A percentile compares a stretch with the other conserved stretches of the same genome.
These are phyloP conservation scores for Gentiana dahurica DNA, from an alignment of 257 asterid species.

Conservation along the genomic window DNA sequence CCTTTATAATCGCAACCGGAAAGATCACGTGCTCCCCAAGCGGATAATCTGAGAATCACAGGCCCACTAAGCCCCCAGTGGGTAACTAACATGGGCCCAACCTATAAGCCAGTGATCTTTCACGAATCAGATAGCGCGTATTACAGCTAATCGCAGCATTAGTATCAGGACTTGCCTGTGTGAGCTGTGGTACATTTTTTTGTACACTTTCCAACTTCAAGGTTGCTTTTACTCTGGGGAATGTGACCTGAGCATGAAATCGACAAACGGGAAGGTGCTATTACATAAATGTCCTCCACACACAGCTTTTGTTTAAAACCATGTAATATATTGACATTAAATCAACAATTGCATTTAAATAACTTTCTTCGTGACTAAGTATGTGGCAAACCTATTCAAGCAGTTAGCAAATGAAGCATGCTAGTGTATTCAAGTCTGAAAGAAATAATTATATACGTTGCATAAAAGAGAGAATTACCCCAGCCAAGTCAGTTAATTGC, in stretches of 20 bases:
- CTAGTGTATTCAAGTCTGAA: too few relatives aligned
- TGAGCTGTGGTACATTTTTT: slow-evolving; percentile 63
- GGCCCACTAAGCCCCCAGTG: slow-evolving; percentile 99
- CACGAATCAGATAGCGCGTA: slow-evolving; percentile 6
- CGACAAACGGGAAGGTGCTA: neutral
- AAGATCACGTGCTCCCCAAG: slow-evolving; percentile 97
- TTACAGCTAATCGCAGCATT: neutral
- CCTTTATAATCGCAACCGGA: slow-evolving; percentile 70
- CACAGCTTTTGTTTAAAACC: too few relatives aligned
- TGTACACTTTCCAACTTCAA: slow-evolving; percentile 44
- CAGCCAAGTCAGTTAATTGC: slow-evolving; percentile 68
- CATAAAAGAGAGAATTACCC: slow-evolving; percentile 48
- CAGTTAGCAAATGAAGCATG: neutral
- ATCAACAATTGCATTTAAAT: too few relatives aligned
- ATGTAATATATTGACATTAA: too few relatives aligned
- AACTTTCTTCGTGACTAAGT: too few relatives aligned
- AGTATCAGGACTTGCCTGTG: slow-evolving; percentile 55
- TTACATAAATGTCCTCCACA: neutral
- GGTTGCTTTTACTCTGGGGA: slow-evolving; percentile 71
- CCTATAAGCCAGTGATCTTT: slow-evolving; percentile 30
- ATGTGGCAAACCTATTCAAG: neutral
- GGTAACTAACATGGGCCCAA: slow-evolving; percentile 89
- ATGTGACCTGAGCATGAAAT: slow-evolving; percentile 39
- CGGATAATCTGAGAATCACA: slow-evolving; percentile 81
- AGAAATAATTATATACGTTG: neutral